phyloP scores from a whole-genome alignment of 345 rosid species.

The Citrus inodora region DNA sequence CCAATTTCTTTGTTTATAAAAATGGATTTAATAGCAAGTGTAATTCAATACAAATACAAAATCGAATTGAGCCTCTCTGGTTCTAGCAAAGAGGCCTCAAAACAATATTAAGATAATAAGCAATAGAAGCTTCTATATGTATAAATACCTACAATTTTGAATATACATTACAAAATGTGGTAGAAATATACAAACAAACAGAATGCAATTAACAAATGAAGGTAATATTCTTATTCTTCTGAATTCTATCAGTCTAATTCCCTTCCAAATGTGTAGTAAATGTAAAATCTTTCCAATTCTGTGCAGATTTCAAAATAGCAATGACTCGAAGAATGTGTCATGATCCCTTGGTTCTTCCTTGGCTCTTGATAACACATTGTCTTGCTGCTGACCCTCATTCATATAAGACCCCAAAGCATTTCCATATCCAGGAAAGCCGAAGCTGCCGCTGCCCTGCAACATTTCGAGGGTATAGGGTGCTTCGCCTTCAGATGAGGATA shows the following conservation, averaged over 20 bases:
- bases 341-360: conserved; percentile 59
- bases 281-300: background rate
- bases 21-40: background rate
- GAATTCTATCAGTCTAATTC: background rate
- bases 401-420: conserved; percentile 38
- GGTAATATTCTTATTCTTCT: conserved; percentile 15
- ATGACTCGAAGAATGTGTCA: conserved; percentile 47
- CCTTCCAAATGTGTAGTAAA: background rate
- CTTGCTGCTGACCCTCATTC: conserved; percentile 26
- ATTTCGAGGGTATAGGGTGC: conserved; percentile 44
- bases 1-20: background rate
- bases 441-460: conserved; percentile 36
- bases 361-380: conserved; percentile 30
- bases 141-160: background rate
- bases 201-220: conserved; percentile 23
- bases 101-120: conserved; percentile 20
- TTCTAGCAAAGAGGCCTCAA: conserved; percentile 12
- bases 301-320: conserved; percentile 31
- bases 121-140: conserved; percentile 6
- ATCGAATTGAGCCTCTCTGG: background rate
- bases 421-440: conserved; percentile 37
- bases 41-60: background rate
- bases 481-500: conserved; percentile 27
- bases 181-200: conserved; percentile 26
- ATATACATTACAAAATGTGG: conserved; percentile 2